Evolutionary conservation across 208 protist species (phyloP), one percentile per base, ranked within the genome.

Genomic region (Entamoeba dispar): DNA sequence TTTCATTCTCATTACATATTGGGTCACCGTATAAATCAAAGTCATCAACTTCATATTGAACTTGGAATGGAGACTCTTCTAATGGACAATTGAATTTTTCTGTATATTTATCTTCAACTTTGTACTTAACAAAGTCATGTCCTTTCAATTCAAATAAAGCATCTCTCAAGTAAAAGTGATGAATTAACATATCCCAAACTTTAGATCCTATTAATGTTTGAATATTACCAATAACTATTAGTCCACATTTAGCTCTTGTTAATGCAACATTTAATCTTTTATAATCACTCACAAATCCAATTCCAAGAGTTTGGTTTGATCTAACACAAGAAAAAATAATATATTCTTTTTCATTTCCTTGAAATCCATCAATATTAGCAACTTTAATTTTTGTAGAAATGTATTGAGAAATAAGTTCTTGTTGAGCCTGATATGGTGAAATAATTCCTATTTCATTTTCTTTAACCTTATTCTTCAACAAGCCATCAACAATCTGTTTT

Each of bases 321-420:
- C 98, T 96, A 3, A 99, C 98, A 96, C 98, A 99, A 0, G 97
- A 98, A 3, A 99, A 93, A 50, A 99, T 98, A 92, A 99, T 99
- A 94, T 97, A 98, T 92, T 99, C 98, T 93, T 99, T 99, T 95
- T 99, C 98, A 92, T 98, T 95, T 1, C 98, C 98, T 95, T 98
- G 98, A 95, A 98, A 98, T 7, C 96, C 95, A 95, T 99, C 98
- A 1, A 98, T 97, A 90, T 94, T 96, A 0, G 97, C 97, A 27
- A 97, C 95, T 92, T 99, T 97, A 91, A 99, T 95, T 3, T 95
- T 94, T 47, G 95, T 94, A 86, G 95, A 91, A 96, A 99, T 97
- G 93, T 96, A 96, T 43, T 95, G 95, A 10, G 96, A 94, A 91
- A 99, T 95, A 94, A 97, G 98, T 7, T 96, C 96, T 69, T 97